Evolutionary conservation across 1,139 yeast genomes (phyloP), one percentile per base, ranked within the genome.

Genomic region (Hanseniaspora uvarum): DNA sequence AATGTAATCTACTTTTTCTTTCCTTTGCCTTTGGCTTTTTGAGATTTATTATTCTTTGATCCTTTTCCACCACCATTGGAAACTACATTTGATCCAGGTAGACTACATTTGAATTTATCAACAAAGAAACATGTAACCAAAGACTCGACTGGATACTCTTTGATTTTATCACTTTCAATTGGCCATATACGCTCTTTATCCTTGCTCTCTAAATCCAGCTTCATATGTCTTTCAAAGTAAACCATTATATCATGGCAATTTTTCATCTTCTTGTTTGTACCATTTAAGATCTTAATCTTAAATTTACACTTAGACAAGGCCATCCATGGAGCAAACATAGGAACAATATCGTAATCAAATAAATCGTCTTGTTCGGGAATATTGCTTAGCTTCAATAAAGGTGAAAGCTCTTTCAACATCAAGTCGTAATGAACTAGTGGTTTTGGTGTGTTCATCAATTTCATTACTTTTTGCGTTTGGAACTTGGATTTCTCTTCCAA

Each of bases 251-350:
- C 96, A 56, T 76, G 76, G 38, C 87, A 73, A 0, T 94, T 82
- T 64, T 92, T 92, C 2, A 96, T 95, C 67, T 89, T 92, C 67
- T 94, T 92, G 28, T 83, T 81, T 44, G 77, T 73, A 0, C 99
- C 99, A 0, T 95, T 94, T 60, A 81, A 87, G 41, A 92, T 70
- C 67, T 92, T 89, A 39, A 86, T 83, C 65, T 87, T 88, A 69
- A 85, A 88, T 65, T 86, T 83, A 68, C 76, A 78, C 65, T 83
- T 83, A 58, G 73, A 76, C 61, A 92, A 68, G 0, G 96, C 76
- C 12, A 77, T 69, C 95, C 96, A 94, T 1, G 98, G 98, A 0
- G 92, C 97, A 73, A 88, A 89, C 10, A 86, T 81, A 0, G 97
- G 95, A 8, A 92, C 78, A 7, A 85, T 28, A 18, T 53, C 56